Percentiles rank a stretch among this genome's conserved stretches.
Conservation (phyloP, 768 basidiomycete species). For the Hypholoma fasciculare region DNA sequence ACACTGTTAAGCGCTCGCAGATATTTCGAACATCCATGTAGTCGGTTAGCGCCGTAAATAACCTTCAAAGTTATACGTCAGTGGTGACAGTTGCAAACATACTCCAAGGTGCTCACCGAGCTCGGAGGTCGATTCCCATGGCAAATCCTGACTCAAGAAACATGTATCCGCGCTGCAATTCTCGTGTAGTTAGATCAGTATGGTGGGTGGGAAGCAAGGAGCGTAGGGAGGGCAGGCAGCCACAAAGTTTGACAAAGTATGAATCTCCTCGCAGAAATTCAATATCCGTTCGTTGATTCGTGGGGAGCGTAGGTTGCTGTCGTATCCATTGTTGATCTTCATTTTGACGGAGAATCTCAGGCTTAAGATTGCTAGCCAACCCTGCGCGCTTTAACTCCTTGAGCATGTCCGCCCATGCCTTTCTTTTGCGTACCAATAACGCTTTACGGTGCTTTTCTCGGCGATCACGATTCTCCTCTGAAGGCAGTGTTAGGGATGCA, state of each 20-base stretch:
- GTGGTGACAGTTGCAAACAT: neutral
- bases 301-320: conserved; percentile 52
- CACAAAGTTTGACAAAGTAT: conserved; percentile 66
- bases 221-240: conserved; percentile 66
- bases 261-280: conserved; percentile 47
- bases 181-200: conserved; percentile 81
- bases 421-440: conserved; percentile 78
- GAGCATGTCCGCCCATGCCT: conserved; percentile 87
- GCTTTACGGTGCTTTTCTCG: conserved; percentile 69
- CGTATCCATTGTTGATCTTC: conserved; percentile 60
- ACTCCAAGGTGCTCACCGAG: conserved; percentile 50
- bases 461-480: conserved; percentile 43
- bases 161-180: conserved; percentile 76
- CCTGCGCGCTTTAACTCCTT: conserved; percentile 86
- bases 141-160: conserved; percentile 80
- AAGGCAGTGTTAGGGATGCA: conserved; percentile 42
- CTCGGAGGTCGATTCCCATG: conserved; percentile 60
- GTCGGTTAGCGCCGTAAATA: conserved; percentile 25
- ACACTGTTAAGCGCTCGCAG: conserved; percentile 27
- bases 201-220: conserved; percentile 69
- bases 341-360: conserved; percentile 63
- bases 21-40: conserved; percentile 26
- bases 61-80: conserved; percentile 21
- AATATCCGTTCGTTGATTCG: conserved; percentile 16
- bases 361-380: conserved; percentile 68